Evolutionary conservation across 75 land plant genomes (phyloP).

Genomic region (Isoetes taiwanensis): DNA sequence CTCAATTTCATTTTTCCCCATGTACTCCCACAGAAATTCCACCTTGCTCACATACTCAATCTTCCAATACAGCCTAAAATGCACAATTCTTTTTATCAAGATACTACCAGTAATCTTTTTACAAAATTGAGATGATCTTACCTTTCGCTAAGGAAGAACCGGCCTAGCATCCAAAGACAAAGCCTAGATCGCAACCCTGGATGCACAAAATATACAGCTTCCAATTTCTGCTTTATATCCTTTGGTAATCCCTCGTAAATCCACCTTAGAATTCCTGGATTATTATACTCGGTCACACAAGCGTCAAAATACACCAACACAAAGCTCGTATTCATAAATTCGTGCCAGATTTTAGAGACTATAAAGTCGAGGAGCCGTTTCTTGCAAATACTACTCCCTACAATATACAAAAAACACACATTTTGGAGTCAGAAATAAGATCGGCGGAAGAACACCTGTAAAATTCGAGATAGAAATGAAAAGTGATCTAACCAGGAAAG

Average conservation of each 20-base stretch:
- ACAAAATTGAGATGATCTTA: too few species aligned
- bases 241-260: slow-evolving; percentile 63
- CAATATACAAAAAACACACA: too few species aligned
- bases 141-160: slow-evolving; percentile 78
- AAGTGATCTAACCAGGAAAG: slow-evolving; percentile 94
- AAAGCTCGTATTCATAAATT: slow-evolving; percentile 44
- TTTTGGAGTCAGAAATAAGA: too few species aligned
- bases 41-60: slow-evolving; percentile 39
- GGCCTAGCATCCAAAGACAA: slow-evolving; percentile 62
- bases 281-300: slow-evolving; percentile 51
- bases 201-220: slow-evolving; percentile 57
- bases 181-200: slow-evolving; percentile 72
- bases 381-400: too few species aligned
- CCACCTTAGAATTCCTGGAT: slow-evolving; percentile 61
- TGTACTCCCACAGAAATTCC: slow-evolving; percentile 48
- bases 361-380: too few species aligned
- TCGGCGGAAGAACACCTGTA: too few species aligned
- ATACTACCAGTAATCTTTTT: too few species aligned
- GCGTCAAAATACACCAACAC: slow-evolving; percentile 72
- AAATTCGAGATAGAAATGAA: too few species aligned
- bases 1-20: slow-evolving; percentile 43
- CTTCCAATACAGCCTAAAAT: slow-evolving; percentile 60
- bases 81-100: too few species aligned
- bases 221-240: slow-evolving; percentile 43
- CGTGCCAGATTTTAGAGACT: slow-evolving; percentile 37